Evolutionary conservation across 345 rosid species (phyloP), one percentile per base, ranked within the genome.

Genomic region (Rhizophora apiculata): DNA sequence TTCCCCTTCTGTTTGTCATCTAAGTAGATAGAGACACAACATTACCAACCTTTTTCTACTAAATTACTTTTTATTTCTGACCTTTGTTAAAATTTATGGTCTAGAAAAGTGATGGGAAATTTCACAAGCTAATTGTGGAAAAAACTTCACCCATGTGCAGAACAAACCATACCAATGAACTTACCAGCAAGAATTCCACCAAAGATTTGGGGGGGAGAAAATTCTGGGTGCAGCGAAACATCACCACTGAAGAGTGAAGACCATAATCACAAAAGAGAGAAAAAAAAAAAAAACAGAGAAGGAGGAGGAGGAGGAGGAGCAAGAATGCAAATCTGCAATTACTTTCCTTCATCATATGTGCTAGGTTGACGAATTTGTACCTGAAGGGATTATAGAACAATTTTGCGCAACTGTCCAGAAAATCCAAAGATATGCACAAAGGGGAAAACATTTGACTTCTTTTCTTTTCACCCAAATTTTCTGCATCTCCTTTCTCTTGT

Each of bases 141-240:
- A 66, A 37, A 8, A 34, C 13, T 34, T 30, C 11, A n/a, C 20
- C 24, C n/a, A 63, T 21, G 20, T 8, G 20, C n/a, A 16, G 36
- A 31, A 31, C 1, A 70, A 37, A 29, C 22, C 16, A 53, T 53
- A 54, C n/a, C 1, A 60, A 24, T 56, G 55, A 63, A 72, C 86
- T 70, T 84, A 91, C 98, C 97, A 59, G 98, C 98, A 78, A 94
- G 97, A 76, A 94, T 89, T 68, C 97, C 98, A n/a, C 98, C 98
- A 13, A 77, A 79, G 81, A 88, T 82, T 77, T 57, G 68, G 60
- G 95, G 79, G 54, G 92, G 71, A 71, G 82, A 72, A 64, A 76
- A 61, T 72, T 89, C 90, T 26, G 79, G 84, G 11, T 39, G 60
- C 79, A 88, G 65, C n/a, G 96, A 86, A 72, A 94, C 73, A 80